Percentiles rank a stretch among this genome's conserved stretches.
Conservation (phyloP, 805 yeast species). For the Ogataea angusta region DNA sequence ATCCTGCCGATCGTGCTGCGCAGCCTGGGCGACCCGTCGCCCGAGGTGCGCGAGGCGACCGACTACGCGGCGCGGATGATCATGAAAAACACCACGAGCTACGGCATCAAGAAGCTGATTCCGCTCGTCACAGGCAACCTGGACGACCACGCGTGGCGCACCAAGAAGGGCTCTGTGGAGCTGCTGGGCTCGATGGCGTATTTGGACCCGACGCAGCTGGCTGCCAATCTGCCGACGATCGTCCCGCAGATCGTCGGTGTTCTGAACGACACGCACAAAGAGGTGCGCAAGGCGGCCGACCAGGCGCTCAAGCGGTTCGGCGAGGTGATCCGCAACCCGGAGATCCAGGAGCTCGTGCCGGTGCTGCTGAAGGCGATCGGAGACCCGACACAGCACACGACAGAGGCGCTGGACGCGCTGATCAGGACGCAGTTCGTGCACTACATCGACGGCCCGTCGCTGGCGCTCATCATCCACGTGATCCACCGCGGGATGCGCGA, state of each 20-base stretch:
- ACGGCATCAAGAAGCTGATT: slow-evolving; percentile 84
- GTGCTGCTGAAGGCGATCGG: slow-evolving; percentile 86
- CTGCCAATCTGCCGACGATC: slow-evolving; percentile 82
- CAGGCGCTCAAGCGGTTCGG: slow-evolving; percentile 86
- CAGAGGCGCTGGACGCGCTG: slow-evolving; percentile 78
- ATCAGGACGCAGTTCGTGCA: slow-evolving; percentile 93
- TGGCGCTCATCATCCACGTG: slow-evolving; percentile 92
- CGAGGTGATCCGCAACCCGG: slow-evolving; percentile 96
- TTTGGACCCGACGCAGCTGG: slow-evolving; percentile 89
- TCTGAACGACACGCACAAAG: slow-evolving; percentile 91
- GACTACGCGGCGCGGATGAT: slow-evolving; percentile 80
- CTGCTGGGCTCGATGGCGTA: slow-evolving; percentile 97
- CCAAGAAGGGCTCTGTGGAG: slow-evolving; percentile 96
- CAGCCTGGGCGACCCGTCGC: slow-evolving; percentile 77
- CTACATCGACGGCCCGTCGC: slow-evolving; percentile 96
- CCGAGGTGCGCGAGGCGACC: slow-evolving; percentile 88
- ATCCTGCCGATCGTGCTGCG: slow-evolving; percentile 76
- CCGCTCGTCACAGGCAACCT: slow-evolving; percentile 85
- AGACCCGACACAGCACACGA: slow-evolving; percentile 90
- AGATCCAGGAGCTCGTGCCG: slow-evolving; percentile 90
- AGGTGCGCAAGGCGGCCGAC: slow-evolving; percentile 94
- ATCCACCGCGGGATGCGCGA: slow-evolving; percentile 94
- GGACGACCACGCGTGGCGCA: slow-evolving; percentile 91
- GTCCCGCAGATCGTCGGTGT: slow-evolving; percentile 97
- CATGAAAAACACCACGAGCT: slow-evolving; percentile 89